phyloP scores from a whole-genome alignment of 768 basidiomycete genomes.

The Termitomyces sp. region DNA sequence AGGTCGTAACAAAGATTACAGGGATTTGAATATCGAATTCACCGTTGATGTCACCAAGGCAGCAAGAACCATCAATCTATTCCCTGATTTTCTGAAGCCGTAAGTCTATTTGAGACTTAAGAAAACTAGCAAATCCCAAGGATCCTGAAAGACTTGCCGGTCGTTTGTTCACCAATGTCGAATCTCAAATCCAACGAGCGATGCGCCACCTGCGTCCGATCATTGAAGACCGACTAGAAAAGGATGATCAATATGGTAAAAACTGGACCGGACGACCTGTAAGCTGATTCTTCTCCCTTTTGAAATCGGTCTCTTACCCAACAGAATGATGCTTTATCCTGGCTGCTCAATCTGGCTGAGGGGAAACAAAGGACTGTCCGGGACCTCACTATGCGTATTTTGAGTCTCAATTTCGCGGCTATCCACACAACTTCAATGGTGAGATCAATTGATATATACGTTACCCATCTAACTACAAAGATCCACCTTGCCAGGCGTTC shows the following conservation, averaged over 20 bases:
- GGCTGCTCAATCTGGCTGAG: slow-evolving; percentile 21
- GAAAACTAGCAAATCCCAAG: neutral
- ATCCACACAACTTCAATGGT: slow-evolving; percentile 24
- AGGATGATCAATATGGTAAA: neutral
- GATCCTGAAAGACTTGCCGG: slow-evolving; percentile 13
- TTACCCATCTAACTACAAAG: neutral
- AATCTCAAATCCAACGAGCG: slow-evolving; percentile 14
- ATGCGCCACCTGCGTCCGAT: neutral
- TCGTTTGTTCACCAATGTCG: slow-evolving; percentile 15
- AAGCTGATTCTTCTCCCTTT: neutral
- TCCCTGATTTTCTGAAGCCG: slow-evolving; percentile 39
- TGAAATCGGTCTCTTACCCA: neutral
- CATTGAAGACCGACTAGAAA: neutral
- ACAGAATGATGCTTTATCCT: slow-evolving; percentile 21
- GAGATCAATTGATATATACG: neutral
- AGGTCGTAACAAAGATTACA: slow-evolving; percentile 39
- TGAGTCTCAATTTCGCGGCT: slow-evolving; percentile 21
- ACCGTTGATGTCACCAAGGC: slow-evolving; percentile 27
- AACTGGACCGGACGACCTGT: slow-evolving; percentile 1
- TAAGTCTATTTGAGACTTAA: slow-evolving; percentile 17
- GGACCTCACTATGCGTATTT: slow-evolving; percentile 15
- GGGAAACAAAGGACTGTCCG: slow-evolving; percentile 15
- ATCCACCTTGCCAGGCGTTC: slow-evolving; percentile 23
- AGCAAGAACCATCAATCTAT: slow-evolving; percentile 24
- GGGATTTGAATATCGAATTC: slow-evolving; percentile 28